Base-by-base conservation (phyloP, 1,139 yeast genomes). In the Nakaseomyces delphensis region DNA sequence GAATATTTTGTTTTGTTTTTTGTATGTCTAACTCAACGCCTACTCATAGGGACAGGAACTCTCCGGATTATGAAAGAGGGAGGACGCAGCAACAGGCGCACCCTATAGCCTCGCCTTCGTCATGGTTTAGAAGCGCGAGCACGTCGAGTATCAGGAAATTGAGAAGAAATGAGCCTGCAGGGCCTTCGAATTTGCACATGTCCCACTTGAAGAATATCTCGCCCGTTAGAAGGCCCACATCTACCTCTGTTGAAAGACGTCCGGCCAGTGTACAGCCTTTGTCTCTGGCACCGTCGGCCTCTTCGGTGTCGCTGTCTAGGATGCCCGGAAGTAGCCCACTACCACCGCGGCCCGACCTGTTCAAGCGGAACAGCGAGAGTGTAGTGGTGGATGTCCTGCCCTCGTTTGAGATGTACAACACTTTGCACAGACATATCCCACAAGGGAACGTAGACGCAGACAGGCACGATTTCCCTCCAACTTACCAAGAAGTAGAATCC, bases 381-480 rank as follows among this genome's bases (percentile, higher is more conserved):
- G 27, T 20, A 10, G 37, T 33, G 8, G 37, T 55, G 18, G 60
- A 56, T 35, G 55, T 56, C 16, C 36, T 56, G 18, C 60, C 60
- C 3, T 56, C 60, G 2, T 56, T 56, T 35, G 58, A 56, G 41
- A 51, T 56, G 48, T 56, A 55, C 44, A 55, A 56, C 38, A 46
- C 59, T n/a, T 40, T 56, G 43, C 59, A 55, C 28, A 49, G 57
- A 24, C 55, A 54, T 38, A 55, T 56, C 33, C 60, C 60, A 1
- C 49, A 50, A 27, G 60, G 59, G 3, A 56, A 53, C 29, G 46
- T 51, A 11, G 50, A 55, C 41, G 51, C 55, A 2, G 57, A 54
- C 40, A 48, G 46, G 25, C 54, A 50, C 24, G 56, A 54, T 37
- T 48, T 50, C 40, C 57, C 57, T 7, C 57, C 57, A 3, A 44